Conservation (phyloP, 2,329 filamentous ascomycete species). For the Pestalotiopsis sp. region DNA sequence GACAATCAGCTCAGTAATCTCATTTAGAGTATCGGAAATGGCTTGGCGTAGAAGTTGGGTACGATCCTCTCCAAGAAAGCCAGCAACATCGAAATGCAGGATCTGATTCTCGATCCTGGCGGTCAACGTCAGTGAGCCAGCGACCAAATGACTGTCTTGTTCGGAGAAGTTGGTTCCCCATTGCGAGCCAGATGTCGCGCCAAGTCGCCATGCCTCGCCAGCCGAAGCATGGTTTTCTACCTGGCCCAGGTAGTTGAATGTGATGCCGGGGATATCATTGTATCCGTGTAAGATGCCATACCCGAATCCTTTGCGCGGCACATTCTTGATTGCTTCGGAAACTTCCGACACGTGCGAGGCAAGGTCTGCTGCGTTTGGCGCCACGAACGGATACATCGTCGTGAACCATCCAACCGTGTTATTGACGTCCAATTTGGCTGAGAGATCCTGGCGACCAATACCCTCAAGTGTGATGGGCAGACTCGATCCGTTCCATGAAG, state of each 20-base stretch:
- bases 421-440: not conserved
- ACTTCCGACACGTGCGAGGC: not conserved
- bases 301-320: not conserved
- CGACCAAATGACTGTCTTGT: not conserved
- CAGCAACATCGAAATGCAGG: not conserved
- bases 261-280: not conserved
- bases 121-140: not conserved
- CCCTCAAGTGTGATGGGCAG: not conserved
- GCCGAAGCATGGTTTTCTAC: not conserved
- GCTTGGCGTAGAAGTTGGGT: not conserved
- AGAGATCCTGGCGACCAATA: not conserved
- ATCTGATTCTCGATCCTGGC: not conserved
- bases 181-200: not conserved
- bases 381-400: not conserved
- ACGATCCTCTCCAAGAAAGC: not conserved
- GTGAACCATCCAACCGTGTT: constrained; percentile 2
- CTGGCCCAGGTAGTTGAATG: not conserved
- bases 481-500: not conserved
- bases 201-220: not conserved
- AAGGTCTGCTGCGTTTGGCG: not conserved
- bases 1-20: not conserved
- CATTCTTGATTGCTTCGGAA: not conserved
- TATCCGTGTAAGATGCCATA: not conserved
- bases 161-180: not conserved
- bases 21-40: not conserved